These are phyloP conservation scores for Starmera amethionina DNA, from an alignment of 805 yeast species.

Conservation along the genomic window DNA sequence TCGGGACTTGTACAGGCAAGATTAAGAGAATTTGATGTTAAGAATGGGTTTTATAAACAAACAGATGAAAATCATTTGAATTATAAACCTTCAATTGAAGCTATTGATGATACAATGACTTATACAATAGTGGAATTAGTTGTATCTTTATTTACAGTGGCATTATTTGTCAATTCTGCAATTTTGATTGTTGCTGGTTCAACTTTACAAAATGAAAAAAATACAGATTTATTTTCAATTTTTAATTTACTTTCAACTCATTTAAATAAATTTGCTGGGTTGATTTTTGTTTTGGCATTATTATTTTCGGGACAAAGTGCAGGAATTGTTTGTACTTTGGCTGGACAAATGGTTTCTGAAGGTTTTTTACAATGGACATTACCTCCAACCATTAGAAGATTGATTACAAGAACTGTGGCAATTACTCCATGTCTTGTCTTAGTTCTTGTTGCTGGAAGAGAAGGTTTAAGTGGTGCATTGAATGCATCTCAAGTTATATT, in stretches of 20 bases:
- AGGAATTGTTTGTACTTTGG: slow-evolving; percentile 81
- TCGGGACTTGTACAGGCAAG: slow-evolving; percentile 85
- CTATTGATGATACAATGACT: slow-evolving; percentile 71
- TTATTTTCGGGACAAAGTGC: slow-evolving; percentile 81
- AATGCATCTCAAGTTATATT: slow-evolving; percentile 83
- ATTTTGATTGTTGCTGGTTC: slow-evolving; percentile 91
- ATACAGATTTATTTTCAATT: slow-evolving; percentile 70
- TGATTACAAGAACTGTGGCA: slow-evolving; percentile 76
- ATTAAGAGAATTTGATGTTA: slow-evolving; percentile 66
- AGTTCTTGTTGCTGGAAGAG: slow-evolving; percentile 67
- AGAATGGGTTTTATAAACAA: slow-evolving; percentile 47
- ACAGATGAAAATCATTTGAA: slow-evolving; percentile 24
- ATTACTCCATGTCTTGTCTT: slow-evolving; percentile 78
- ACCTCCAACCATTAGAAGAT: slow-evolving; percentile 71
- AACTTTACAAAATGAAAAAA: slow-evolving; percentile 44
- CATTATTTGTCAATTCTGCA: slow-evolving; percentile 83
- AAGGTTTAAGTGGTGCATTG: slow-evolving; percentile 66
- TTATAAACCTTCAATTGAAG: slow-evolving; percentile 74
- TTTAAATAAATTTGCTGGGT: slow-evolving; percentile 71
- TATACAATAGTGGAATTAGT: slow-evolving; percentile 78
- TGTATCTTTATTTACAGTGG: slow-evolving; percentile 78
- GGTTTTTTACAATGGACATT: slow-evolving; percentile 79
- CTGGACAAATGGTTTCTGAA: slow-evolving; percentile 90
- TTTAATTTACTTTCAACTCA: slow-evolving; percentile 52
- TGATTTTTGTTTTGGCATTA: slow-evolving; percentile 76